A percentile compares a stretch with the other conserved stretches of the same genome.
phyloP scores from a whole-genome alignment of 2,329 filamentous ascomycete genomes.

The Apiospora sp. region DNA sequence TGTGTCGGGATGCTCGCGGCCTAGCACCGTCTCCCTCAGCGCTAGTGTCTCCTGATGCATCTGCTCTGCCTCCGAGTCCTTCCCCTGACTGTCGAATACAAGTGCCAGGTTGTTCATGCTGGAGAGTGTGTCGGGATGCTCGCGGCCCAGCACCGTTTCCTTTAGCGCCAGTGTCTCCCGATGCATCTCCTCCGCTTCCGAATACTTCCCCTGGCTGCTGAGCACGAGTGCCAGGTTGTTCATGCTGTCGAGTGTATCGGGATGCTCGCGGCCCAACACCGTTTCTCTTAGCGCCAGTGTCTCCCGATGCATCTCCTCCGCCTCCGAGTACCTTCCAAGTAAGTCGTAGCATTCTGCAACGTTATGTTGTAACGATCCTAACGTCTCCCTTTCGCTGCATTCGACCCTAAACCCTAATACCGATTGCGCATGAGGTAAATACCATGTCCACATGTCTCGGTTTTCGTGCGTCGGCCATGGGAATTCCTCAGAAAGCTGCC shows the following conservation, averaged over 20 bases:
- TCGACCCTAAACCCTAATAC: background rate
- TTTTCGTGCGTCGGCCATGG: slow-evolving; percentile 8
- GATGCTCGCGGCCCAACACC: background rate
- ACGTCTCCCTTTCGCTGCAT: background rate
- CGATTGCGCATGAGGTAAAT: slow-evolving; percentile 5
- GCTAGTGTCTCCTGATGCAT: no score
- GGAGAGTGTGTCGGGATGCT: no score
- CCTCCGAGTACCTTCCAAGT: background rate
- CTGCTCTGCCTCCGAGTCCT: background rate
- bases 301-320: background rate
- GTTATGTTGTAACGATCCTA: slow-evolving; percentile 1
- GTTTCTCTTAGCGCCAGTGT: background rate
- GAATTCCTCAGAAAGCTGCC: background rate
- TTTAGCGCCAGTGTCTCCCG: no score
- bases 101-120: no score
- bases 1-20: no score
- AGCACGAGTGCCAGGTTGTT: no score
- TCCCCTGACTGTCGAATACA: no score
- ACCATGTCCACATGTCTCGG: slow-evolving; percentile 5
- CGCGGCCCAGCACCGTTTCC: no score
- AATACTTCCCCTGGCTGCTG: no score
- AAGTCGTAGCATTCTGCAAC: background rate
- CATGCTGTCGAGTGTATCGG: background rate
- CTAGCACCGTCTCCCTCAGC: no score
- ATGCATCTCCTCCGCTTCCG: no score